Conservation (phyloP, 2,329 filamentous ascomycete species). For the Amylocarpus encephaloides region DNA sequence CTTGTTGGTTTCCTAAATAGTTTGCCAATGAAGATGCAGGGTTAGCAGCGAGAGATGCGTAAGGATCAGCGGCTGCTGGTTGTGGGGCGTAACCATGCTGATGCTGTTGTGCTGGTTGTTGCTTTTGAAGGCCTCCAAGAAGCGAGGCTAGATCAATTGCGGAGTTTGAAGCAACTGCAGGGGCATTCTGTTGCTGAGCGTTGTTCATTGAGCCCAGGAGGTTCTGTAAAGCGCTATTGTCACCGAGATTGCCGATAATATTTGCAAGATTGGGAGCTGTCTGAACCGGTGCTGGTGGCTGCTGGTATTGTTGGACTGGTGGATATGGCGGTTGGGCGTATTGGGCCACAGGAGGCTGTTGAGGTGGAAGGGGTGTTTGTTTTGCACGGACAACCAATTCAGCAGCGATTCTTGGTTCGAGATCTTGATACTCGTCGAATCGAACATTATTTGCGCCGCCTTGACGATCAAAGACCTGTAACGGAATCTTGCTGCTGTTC, state of each 20-base stretch:
- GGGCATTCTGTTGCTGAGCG: conserved; percentile 20
- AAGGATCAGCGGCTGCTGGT: conserved; percentile 20
- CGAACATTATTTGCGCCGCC: conserved; percentile 67
- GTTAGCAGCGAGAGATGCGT: conserved; percentile 21
- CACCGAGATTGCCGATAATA: conserved; percentile 62
- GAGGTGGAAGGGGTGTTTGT: conserved; percentile 33
- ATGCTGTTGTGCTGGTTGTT: conserved; percentile 30
- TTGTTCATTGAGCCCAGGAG: conserved; percentile 53
- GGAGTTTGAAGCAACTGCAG: conserved; percentile 31
- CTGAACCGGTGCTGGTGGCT: conserved; percentile 31
- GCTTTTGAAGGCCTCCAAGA: conserved; percentile 26
- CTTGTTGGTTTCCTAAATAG: conserved; percentile 22
- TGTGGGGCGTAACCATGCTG: conserved; percentile 31
- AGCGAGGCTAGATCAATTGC: conserved; percentile 29
- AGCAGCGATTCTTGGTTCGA: conserved; percentile 71
- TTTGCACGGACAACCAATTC: conserved; percentile 74
- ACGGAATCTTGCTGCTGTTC: conserved; percentile 63
- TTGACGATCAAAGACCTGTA: conserved; percentile 81
- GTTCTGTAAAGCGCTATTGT: conserved; percentile 62
- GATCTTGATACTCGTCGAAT: conserved; percentile 81
- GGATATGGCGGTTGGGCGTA: conserved; percentile 34
- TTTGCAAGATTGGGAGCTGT: conserved; percentile 50
- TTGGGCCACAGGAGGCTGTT: conserved; percentile 29
- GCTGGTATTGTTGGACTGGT: conserved; percentile 31
- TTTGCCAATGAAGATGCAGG: conserved; percentile 23